Evolutionary conservation across 768 basidiomycete species (phyloP).

Genomic region (Polyporus arcularius): DNA sequence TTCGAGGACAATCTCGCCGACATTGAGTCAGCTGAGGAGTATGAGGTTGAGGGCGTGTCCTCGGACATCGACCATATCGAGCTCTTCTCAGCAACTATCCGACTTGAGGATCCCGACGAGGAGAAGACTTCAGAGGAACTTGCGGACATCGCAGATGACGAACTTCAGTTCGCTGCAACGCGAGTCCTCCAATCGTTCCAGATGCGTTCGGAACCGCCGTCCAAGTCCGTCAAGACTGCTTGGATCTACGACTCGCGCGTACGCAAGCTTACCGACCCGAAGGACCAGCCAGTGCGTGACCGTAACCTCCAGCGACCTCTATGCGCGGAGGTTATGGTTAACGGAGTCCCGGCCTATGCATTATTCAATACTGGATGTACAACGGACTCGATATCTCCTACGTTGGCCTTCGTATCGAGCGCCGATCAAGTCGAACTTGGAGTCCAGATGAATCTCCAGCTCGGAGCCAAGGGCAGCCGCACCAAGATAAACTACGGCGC

Average conservation of each 20-base stretch:
- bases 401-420: conserved; percentile 21
- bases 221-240: neutral
- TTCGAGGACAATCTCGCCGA: too few species aligned
- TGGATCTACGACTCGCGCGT: neutral
- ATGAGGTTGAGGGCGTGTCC: too few species aligned
- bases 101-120: neutral
- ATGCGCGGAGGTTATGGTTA: conserved; percentile 2
- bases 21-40: too few species aligned
- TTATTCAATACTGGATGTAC: conserved; percentile 30
- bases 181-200: neutral
- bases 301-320: neutral
- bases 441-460: conserved; percentile 27
- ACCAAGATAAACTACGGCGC: conserved; percentile 33
- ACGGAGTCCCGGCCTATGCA: conserved; percentile 17
- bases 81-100: neutral
- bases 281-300: neutral
- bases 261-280: neutral
- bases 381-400: conserved; percentile 24
- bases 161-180: neutral
- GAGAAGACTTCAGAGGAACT: neutral
- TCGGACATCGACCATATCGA: neutral
- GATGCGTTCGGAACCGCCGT: neutral
- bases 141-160: neutral
- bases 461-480: conserved; percentile 35
- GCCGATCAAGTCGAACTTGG: conserved; percentile 14